Conservation (phyloP, 1,284 basidiomycete genomes). For the Heliocybe sulcata region DNA sequence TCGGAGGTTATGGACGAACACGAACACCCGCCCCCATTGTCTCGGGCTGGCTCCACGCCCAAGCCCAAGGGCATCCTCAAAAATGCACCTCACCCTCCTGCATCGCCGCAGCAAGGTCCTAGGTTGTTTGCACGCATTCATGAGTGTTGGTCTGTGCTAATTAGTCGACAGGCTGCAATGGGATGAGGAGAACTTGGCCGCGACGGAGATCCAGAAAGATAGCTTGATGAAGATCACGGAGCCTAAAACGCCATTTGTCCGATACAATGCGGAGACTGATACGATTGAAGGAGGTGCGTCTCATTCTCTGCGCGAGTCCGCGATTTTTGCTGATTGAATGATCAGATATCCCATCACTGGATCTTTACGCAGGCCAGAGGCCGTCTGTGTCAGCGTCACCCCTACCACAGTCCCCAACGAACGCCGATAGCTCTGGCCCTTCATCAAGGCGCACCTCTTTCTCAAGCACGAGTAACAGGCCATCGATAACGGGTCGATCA, state of each 20-base stretch:
- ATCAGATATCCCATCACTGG: slow-evolving; percentile 63
- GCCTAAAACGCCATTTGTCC: slow-evolving; percentile 93
- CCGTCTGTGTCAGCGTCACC: slow-evolving; percentile 29
- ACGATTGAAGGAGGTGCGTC: slow-evolving; percentile 70
- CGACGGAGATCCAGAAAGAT: slow-evolving; percentile 89
- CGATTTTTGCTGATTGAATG: neutral
- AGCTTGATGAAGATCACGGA: slow-evolving; percentile 96
- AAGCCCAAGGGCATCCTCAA: slow-evolving; percentile 82
- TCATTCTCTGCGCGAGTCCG: neutral
- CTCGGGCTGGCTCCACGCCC: slow-evolving; percentile 49
- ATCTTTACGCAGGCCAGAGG: slow-evolving; percentile 29
- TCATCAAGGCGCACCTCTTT: slow-evolving; percentile 79
- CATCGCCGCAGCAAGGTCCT: slow-evolving; percentile 7
- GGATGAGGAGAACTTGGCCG: slow-evolving; percentile 88
- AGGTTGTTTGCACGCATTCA: neutral
- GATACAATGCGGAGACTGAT: slow-evolving; percentile 84
- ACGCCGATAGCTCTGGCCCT: slow-evolving; percentile 43
- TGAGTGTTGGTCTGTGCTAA: neutral
- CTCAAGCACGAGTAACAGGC: slow-evolving; percentile 49
- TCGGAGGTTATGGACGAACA: slow-evolving; percentile 10
- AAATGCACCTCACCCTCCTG: slow-evolving; percentile 52
- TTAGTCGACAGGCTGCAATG: slow-evolving; percentile 56
- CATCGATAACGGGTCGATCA: slow-evolving; percentile 42
- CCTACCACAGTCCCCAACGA: slow-evolving; percentile 39
- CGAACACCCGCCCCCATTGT: slow-evolving; percentile 30